A percentile compares a stretch with the other conserved stretches of the same genome.
These are phyloP conservation scores for Funneliformis mosseae DNA, from an alignment of 192 early-diverging fungal species.

Conservation along the genomic window DNA sequence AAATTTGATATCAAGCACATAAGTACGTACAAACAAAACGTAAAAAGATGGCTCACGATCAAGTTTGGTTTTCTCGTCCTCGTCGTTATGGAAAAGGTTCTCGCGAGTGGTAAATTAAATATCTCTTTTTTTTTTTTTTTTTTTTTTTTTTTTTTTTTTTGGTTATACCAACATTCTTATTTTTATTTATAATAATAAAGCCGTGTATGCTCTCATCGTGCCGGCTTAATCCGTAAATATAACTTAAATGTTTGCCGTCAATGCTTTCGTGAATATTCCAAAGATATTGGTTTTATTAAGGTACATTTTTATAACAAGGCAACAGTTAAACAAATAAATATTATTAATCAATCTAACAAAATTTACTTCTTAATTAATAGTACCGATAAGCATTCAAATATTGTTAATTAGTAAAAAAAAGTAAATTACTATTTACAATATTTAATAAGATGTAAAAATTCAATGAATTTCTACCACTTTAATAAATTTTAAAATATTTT, in stretches of 20 bases:
- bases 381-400: too few relatives aligned
- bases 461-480: too few relatives aligned
- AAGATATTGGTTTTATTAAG: conserved; percentile 99
- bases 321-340: too few relatives aligned
- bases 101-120: conserved; percentile 82
- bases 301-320: conserved; percentile 46
- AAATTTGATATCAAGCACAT: background rate
- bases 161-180: background rate
- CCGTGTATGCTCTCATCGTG: conserved; percentile 98
- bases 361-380: too few relatives aligned
- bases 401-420: too few relatives aligned
- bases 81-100: conserved; percentile 97
- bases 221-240: conserved; percentile 99
- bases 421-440: too few relatives aligned
- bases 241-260: conserved; percentile 98
- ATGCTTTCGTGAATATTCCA: conserved; percentile 99
- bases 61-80: conserved; percentile 98
- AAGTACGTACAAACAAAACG: background rate
- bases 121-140: background rate
- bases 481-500: too few relatives aligned
- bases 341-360: too few relatives aligned
- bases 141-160: conserved; percentile 17
- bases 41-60: conserved; percentile 90
- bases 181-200: conserved; percentile 41
- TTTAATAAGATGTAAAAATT: too few relatives aligned